Evolutionary conservation across 306 rosid species (phyloP), one percentile per base, ranked within the genome.

Genomic region (Dryas drummondii): DNA sequence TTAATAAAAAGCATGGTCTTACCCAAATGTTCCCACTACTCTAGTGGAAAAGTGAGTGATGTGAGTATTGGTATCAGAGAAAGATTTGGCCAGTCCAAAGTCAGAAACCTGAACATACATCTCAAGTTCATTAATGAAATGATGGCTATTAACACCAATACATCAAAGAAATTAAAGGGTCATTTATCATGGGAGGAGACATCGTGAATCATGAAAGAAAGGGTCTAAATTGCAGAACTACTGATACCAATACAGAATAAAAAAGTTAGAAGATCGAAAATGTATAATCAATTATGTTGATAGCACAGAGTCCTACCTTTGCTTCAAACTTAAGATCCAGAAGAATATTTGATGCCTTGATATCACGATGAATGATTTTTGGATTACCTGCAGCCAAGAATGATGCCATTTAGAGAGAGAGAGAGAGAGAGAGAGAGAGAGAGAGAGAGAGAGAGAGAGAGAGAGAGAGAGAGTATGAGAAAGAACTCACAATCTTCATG

Each of bases 271-370:
- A 32, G 2, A 32, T 32, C 37, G 3, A 32, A 32, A 32, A 32
- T 32, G 37, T 32, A 32, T 32, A 32, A 1, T 32, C 37, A 2
- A 15, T 12, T 0, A 26, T 11, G 3, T 0, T 59, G 15, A 14
- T 62, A 10, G 15, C 16, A 51, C 7, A 7, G 73, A 54, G 55
- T 67, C 52, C 66, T 71, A 85, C 94, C 90, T 85, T 87, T 46
- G 90, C 87, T 75, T 87, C 88, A 66, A 89, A 89, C 47, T 65
- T 66, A 22, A 70, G 60, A 81, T 89, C 87, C 70, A 87, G 80
- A 76, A 89, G 94, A 74, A 89, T 85, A 74, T 89, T 89, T 9
- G 94, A 80, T 37, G 88, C 91, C 83, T 89, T 89, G 80, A 89
- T 89, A 67, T 87, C 91, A 3, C 94, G 91, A 64, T 89, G 94